A percentile compares a stretch with the other conserved stretches of the same genome.
These are phyloP conservation scores for Colletotrichum scovillei DNA, from an alignment of 2,329 filamentous ascomycete species.

Conservation along the genomic window DNA sequence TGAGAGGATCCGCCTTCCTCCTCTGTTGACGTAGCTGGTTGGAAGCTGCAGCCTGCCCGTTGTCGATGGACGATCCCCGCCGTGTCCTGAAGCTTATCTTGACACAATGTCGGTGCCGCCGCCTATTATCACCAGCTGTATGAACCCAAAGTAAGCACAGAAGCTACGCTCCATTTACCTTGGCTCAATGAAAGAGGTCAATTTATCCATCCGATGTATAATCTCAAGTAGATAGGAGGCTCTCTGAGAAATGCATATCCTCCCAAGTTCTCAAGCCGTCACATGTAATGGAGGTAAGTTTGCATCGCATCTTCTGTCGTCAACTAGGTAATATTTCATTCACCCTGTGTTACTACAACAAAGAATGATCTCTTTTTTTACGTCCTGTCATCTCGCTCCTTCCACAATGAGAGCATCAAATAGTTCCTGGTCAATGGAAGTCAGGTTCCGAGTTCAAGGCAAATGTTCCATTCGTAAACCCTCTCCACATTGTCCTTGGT, in stretches of 20 bases:
- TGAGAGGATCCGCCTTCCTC: background rate
- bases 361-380: background rate
- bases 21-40: constrained; percentile 3
- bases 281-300: background rate
- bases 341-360: background rate
- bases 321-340: background rate
- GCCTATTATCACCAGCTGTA: background rate
- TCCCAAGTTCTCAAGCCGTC: background rate
- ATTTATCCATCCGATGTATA: background rate
- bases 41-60: background rate
- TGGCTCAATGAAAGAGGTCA: background rate
- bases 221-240: background rate
- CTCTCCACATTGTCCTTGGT: background rate
- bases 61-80: background rate
- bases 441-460: background rate
- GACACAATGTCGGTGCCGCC: background rate
- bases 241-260: background rate
- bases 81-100: constrained; percentile 2
- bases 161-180: background rate
- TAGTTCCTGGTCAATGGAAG: background rate
- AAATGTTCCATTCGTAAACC: background rate
- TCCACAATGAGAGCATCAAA: background rate
- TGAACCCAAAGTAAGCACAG: background rate
- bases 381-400: background rate
- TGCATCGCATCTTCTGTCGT: background rate